Evolutionary conservation across 2,329 filamentous ascomycete species (phyloP), one percentile per base, ranked within the genome.

Genomic region (Mycosphaerella sp.): DNA sequence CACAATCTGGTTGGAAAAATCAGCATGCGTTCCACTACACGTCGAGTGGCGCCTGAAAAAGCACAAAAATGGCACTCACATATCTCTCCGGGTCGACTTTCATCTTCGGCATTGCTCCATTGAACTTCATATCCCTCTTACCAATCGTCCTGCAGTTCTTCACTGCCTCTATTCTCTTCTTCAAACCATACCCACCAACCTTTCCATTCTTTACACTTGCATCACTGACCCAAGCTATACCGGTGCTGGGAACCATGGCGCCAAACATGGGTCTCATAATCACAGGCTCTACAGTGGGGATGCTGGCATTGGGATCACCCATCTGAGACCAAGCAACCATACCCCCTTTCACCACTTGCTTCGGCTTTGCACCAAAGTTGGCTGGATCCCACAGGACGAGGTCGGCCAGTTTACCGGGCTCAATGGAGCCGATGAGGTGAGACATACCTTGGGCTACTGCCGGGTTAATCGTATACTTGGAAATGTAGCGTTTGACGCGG

Each of bases 381-480:
- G 81, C 79, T 6, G 89, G 86, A 42, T 85, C 83, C 91, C 91
- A 97, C 6, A 96, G 65, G 1, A 94, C 87, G 42, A 97, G 68
- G 68, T 97, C 91, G 0, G 91, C 91, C 42, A 95, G 70, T 72
- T 95, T 96, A 44, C 89, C 90, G 0, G 89, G 80, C 72, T 96
- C 89, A 48, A 96, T 72, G 60, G 86, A 91, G 6, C 91, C 91
- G 56, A 97, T 80, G 2, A 95, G 64, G 67, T 96, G 91, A 0
- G 77, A 72, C 83, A 97, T 94, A 2, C 91, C 91, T 70, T 97
- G 91, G 0, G 90, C 83, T 55, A 96, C 77, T 9, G 91, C 89
- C 1, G 91, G 89, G 71, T 97, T 97, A 72, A 97, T 84, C 17
- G 91, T 97, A 70, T 96, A 96, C 73, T 97, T 97, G 73, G 85